phyloP scores from a whole-genome alignment of 2,329 filamentous ascomycete genomes.

The Alternaria sp. region DNA sequence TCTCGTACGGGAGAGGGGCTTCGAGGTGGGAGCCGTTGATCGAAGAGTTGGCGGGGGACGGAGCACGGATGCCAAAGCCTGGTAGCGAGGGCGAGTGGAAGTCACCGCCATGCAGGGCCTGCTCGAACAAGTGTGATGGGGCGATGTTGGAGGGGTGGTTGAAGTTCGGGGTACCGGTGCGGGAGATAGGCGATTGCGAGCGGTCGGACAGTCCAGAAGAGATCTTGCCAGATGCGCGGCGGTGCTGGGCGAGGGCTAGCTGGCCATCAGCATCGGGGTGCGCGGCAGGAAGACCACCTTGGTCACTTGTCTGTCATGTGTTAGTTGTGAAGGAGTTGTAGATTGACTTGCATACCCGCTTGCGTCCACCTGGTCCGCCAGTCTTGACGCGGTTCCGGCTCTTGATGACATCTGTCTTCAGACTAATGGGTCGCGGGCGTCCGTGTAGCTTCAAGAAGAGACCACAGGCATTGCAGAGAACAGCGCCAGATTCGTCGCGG shows the following conservation, averaged over 20 bases:
- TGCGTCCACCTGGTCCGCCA: slow-evolving; percentile 76
- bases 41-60: slow-evolving; percentile 66
- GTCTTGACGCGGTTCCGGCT: slow-evolving; percentile 98
- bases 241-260: slow-evolving; percentile 64
- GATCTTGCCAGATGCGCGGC: slow-evolving; percentile 73
- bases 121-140: slow-evolving; percentile 80
- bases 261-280: slow-evolving; percentile 63
- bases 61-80: slow-evolving; percentile 49
- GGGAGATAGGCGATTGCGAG: slow-evolving; percentile 78
- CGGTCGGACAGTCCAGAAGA: slow-evolving; percentile 76
- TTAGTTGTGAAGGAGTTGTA: slow-evolving; percentile 7
- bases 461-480: slow-evolving; percentile 98
- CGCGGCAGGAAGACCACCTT: slow-evolving; percentile 64
- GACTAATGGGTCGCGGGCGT: slow-evolving; percentile 87
- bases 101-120: slow-evolving; percentile 72
- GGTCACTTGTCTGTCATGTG: slow-evolving; percentile 33
- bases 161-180: slow-evolving; percentile 78
- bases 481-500: slow-evolving; percentile 91
- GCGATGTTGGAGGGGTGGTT: slow-evolving; percentile 70
- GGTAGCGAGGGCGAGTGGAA: slow-evolving; percentile 65
- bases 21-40: slow-evolving; percentile 69
- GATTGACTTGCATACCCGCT: slow-evolving; percentile 69
- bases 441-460: slow-evolving; percentile 97
- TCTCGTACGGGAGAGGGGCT: slow-evolving; percentile 77
- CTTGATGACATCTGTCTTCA: slow-evolving; percentile 99